Evolutionary conservation across 1,139 yeast genomes (phyloP), one percentile per base, ranked within the genome.

Genomic region (Hyphopichia khmerensis): DNA sequence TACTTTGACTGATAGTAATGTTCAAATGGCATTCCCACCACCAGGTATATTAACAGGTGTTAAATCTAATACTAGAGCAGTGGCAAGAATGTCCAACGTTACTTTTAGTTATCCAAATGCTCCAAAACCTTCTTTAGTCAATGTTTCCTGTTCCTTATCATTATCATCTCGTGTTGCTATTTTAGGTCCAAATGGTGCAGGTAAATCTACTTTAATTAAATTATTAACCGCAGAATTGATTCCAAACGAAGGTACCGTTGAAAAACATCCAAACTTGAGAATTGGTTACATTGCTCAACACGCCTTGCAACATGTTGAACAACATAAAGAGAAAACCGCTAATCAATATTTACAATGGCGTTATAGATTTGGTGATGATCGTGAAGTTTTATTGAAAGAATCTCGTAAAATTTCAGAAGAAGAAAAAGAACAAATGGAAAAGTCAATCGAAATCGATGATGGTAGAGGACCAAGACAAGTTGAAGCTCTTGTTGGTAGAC

Each of bases 231-330:
- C 88, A 49, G 99, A 93, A 67, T 75, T 89, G 48, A 78, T 87
- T 42, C 97, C 99, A 24, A 77, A 81, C 51, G 78, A 71, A 50
- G 99, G 99, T 58, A 84, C 81, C 50, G 97, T 93, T 46, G 98
- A 93, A 71, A 93, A 93, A 69, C 99, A 93, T 70, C 98, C 98
- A 50, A 93, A 93, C 68, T 78, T 93, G 70, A 91, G 99, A 77
- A 89, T 93, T 59, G 99, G 98, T 49, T 93, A 93, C 70, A 93
- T 93, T 75, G 98, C 98, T 18, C 99, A 93, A 75, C 98, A 93
- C 57, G 98, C 99, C 24, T 79, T 93, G 60, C 96, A 90, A 68
- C 98, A 93, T 62, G 98, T 93, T 48, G 96, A 93, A 65, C 86
- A 86, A 67, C 99, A 93, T 71, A 89, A 91, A 68, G 99, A 93